phyloP scores from a whole-genome alignment of 768 basidiomycete species.

The Termitomyces sp. region DNA sequence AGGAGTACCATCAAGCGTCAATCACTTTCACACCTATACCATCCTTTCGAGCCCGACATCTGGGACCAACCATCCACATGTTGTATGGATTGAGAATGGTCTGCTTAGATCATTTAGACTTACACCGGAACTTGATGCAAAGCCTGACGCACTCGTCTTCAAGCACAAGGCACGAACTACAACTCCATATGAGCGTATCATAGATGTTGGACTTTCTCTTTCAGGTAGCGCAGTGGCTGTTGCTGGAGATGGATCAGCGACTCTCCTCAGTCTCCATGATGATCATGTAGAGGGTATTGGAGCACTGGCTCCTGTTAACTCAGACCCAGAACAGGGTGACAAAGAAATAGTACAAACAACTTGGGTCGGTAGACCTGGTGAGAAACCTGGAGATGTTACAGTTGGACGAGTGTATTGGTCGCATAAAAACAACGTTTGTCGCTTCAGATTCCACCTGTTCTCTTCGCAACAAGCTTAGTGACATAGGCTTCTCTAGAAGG shows the following conservation, averaged over 20 bases:
- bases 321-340: constrained; percentile 10
- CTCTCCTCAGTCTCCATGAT: constrained; percentile 45
- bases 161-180: background rate
- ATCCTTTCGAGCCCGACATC: constrained; percentile 16
- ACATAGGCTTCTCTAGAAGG: constrained; percentile 34
- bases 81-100: constrained; percentile 51
- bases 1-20: constrained; percentile 48
- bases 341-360: constrained; percentile 8
- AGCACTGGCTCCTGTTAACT: constrained; percentile 52
- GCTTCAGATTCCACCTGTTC: background rate
- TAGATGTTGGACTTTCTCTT: constrained; percentile 54
- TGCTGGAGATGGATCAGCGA: constrained; percentile 46
- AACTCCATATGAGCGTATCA: constrained; percentile 41
- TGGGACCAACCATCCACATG: constrained; percentile 21
- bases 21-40: constrained; percentile 25
- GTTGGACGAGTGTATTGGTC: constrained; percentile 18
- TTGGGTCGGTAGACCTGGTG: constrained; percentile 6
- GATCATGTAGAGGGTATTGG: constrained; percentile 39
- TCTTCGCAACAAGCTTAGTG: background rate
- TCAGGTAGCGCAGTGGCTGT: constrained; percentile 59
- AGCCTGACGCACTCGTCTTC: constrained; percentile 30
- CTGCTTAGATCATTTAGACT: constrained; percentile 45
- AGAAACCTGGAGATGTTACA: constrained; percentile 8
- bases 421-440: constrained; percentile 1
- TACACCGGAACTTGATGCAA: constrained; percentile 43